Base-by-base conservation (phyloP, 2,329 filamentous ascomycete genomes). In the Arthrobotrys sphaeroides region DNA sequence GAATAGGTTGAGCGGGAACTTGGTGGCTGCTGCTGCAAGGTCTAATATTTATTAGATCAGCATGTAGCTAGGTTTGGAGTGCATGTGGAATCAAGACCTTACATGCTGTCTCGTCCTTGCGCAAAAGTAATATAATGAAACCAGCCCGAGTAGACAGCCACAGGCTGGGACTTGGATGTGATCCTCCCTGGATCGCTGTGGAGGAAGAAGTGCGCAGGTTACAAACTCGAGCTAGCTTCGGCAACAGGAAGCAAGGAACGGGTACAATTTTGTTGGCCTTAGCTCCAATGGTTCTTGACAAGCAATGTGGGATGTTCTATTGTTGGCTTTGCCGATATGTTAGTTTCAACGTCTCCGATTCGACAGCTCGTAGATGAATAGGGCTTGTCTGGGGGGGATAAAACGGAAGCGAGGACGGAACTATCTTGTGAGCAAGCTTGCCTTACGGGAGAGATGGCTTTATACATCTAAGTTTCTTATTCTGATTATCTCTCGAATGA, bases 161-260 rank as follows among this genome's bases (percentile, higher is more conserved):
- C 22, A 53, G 28, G 22, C 65, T 62, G 62, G 61, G 51, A 28
- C 18, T 53, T n/a, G n/a, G n/a, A n/a, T n/a, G n/a, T n/a, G n/a
- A n/a, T n/a, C n/a, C n/a, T n/a, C n/a, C n/a, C n/a, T n/a, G n/a
- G n/a, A n/a, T n/a, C 20, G 43, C 38, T 28, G 43, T 28, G 36
- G 20, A 60, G 51, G 66, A 64, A n/a, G n/a, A n/a, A n/a, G n/a
- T n/a, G n/a, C n/a, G n/a, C n/a, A n/a, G 57, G 49, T 65, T 60
- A 18, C 26, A 31, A 26, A 45, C 18, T 18, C 18, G 42, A 45
- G 61, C 69, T 45, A 67, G 62, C 53, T 60, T 18, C 28, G 10
- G 61, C 61, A 67, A 51, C 69, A 73, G 43, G 13, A 74, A 61
- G 55, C 69, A 74, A 66, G 69, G 69, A 74, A 67, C 24, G 62